Percentiles rank a stretch among this genome's conserved stretches.
phyloP scores from a whole-genome alignment of 164 flowering plant genomes.

The Vitis cinerea region DNA sequence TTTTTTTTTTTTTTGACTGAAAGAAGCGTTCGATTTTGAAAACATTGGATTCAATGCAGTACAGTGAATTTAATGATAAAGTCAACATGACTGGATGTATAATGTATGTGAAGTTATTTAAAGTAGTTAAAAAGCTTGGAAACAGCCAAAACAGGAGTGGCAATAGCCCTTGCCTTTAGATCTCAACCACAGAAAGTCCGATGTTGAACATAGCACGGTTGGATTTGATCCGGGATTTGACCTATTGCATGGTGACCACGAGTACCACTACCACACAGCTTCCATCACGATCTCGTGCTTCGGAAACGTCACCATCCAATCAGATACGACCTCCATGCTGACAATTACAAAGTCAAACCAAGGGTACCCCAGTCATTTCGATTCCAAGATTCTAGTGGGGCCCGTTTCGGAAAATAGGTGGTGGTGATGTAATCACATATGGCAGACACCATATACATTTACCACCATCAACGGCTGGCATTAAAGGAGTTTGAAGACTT shows the following conservation, averaged over 20 bases:
- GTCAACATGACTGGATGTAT: no score
- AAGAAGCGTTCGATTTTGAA: no score
- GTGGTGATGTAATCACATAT: slow-evolving; percentile 14
- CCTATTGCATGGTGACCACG: slow-evolving; percentile 21
- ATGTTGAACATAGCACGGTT: slow-evolving; percentile 1
- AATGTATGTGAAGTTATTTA: no score
- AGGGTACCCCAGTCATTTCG: background rate
- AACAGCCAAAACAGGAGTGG: background rate
- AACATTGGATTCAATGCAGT: no score
- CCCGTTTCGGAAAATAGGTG: background rate
- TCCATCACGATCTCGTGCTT: background rate
- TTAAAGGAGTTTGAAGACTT: background rate
- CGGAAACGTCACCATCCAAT: background rate
- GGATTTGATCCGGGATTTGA: slow-evolving; percentile 14
- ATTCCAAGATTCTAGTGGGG: background rate
- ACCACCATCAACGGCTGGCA: slow-evolving; percentile 33
- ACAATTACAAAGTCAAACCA: background rate
- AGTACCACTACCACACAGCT: slow-evolving; percentile 10
- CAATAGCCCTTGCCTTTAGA: background rate
- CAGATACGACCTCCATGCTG: background rate
- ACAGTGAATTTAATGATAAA: no score
- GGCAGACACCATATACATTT: slow-evolving; percentile 27
- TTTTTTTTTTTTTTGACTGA: no score
- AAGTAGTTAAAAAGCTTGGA: background rate
- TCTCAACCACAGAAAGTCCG: background rate